These are phyloP conservation scores for Clavispora asparagi DNA, from an alignment of 805 yeast genomes.

Conservation along the genomic window DNA sequence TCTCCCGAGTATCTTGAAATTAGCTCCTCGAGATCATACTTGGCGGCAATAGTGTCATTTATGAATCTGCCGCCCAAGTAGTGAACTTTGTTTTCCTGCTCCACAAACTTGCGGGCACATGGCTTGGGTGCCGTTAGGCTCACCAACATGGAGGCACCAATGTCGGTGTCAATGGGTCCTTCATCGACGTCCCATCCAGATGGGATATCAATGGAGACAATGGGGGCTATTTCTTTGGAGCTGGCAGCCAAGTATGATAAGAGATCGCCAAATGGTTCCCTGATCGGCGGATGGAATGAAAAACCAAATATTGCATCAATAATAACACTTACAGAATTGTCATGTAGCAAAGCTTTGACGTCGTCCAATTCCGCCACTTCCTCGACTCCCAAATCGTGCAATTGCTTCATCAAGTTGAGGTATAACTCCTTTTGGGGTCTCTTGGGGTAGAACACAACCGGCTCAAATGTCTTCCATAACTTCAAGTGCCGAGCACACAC, in stretches of 20 bases:
- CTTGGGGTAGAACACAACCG: constrained; percentile 78
- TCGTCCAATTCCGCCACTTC: constrained; percentile 41
- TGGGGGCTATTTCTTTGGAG: constrained; percentile 48
- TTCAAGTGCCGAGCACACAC: constrained; percentile 91
- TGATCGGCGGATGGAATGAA: constrained; percentile 82
- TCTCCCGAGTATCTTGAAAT: constrained; percentile 24
- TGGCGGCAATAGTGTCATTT: constrained; percentile 56
- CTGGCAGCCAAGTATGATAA: constrained; percentile 21
- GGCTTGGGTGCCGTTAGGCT: constrained; percentile 95
- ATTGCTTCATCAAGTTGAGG: constrained; percentile 57
- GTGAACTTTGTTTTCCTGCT: constrained; percentile 41
- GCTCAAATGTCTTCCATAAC: constrained; percentile 67
- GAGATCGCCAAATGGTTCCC: constrained; percentile 64
- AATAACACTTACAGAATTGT: constrained; percentile 27
- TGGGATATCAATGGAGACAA: constrained; percentile 85
- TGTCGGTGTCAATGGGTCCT: constrained; percentile 45
- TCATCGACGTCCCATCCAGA: constrained; percentile 96
- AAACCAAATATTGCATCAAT: constrained; percentile 91
- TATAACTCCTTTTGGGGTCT: constrained; percentile 51
- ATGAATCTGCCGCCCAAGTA: constrained; percentile 91
- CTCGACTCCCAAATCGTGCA: constrained; percentile 57
- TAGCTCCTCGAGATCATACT: constrained; percentile 61
- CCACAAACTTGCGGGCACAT: constrained; percentile 51
- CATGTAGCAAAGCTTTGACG: constrained; percentile 14
- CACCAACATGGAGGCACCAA: constrained; percentile 64